Evolutionary conservation across 2,329 filamentous ascomycete genomes (phyloP).

Genomic region (Ascochyta rabiei): DNA sequence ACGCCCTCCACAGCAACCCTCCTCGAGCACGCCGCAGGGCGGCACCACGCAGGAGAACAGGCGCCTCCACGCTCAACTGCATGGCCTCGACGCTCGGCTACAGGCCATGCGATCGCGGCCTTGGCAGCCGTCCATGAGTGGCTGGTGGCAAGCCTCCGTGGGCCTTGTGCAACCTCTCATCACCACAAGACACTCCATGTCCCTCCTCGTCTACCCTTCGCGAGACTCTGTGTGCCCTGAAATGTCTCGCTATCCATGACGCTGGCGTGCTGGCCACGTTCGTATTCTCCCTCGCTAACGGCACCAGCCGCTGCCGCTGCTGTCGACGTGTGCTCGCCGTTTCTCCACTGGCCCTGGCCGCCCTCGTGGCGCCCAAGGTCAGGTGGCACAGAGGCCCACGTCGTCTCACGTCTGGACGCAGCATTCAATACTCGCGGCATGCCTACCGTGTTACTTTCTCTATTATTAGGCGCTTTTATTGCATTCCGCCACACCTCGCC

Average conservation of each 20-base stretch:
- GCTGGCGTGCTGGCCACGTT: conserved; percentile 37
- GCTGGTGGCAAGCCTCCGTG: conserved; percentile 21
- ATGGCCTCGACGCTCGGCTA: conserved; percentile 25
- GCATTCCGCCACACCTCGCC: conserved; percentile 19
- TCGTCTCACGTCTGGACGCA: conserved; percentile 43
- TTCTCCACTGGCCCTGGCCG: conserved; percentile 41
- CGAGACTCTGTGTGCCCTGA: conserved; percentile 26
- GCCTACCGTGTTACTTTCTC: conserved; percentile 43
- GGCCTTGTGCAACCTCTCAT: conserved; percentile 36
- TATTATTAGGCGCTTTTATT: conserved; percentile 39
- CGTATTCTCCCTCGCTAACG: conserved; percentile 28
- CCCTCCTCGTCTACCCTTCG: conserved; percentile 27
- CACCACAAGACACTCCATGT: conserved; percentile 22
- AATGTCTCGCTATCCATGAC: conserved; percentile 24
- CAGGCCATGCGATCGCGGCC: conserved; percentile 24
- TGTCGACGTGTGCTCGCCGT: conserved; percentile 28
- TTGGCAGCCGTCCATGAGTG: conserved; percentile 32
- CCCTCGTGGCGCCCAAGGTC: conserved; percentile 44
- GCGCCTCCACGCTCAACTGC: conserved; percentile 16
- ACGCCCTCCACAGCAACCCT: neutral
- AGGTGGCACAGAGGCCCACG: conserved; percentile 39
- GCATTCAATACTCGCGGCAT: conserved; percentile 43
- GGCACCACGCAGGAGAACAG: conserved; percentile 17
- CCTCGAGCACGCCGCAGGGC: conserved; percentile 6
- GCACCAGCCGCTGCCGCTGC: conserved; percentile 32